Evolutionary conservation across 2,329 filamentous ascomycete species (phyloP), one percentile per base, ranked within the genome.

Genomic region (Fusarium piperis): DNA sequence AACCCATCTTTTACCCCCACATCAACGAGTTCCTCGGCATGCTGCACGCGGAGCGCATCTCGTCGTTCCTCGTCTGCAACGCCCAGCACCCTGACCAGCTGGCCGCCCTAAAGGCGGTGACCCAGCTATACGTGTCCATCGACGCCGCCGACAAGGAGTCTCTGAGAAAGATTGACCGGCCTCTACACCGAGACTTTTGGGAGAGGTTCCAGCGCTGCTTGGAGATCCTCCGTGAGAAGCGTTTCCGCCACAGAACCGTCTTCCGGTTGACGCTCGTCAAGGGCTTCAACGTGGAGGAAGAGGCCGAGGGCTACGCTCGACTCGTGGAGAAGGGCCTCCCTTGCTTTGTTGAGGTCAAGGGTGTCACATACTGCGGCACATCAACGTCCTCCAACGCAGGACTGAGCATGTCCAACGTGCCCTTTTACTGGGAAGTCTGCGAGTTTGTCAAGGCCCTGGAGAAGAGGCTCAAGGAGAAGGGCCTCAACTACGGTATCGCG

Each of bases 1-100:
- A 99, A 81, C 95, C 95, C n/a, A 98, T 98, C 76, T 98, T 98
- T 84, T 98, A 98, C 81, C 96, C 96, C 11, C 91, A 97, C 78
- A 98, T 98, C 86, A 98, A 99, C 81, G 92, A 95, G 78, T 95
- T 98, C 77, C 85, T 97, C 1, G 87, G 84, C 12, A 89, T 98
- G 86, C 87, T 99, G 72, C 95, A 98, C 83, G 84, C 81, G 13
- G 93, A 97, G 80, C 92, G 90, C 74, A 98, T 98, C 74, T 97
- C 94, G 4, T 96, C 93, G 33, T 99, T 98, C 84, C 86, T 98
- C 0, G 96, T 99, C 64, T 98, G 95, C 86, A 98, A 98, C 78
- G 95, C 95, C 1, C 96, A 98, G 81, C 95, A 98, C 78, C 96
- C 95, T 0, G 94, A 97, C 60, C 93, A 98, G 79, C 89, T 98